phyloP scores from a whole-genome alignment of 73 alveolate genomes.

The Paramecium biaurelia region DNA sequence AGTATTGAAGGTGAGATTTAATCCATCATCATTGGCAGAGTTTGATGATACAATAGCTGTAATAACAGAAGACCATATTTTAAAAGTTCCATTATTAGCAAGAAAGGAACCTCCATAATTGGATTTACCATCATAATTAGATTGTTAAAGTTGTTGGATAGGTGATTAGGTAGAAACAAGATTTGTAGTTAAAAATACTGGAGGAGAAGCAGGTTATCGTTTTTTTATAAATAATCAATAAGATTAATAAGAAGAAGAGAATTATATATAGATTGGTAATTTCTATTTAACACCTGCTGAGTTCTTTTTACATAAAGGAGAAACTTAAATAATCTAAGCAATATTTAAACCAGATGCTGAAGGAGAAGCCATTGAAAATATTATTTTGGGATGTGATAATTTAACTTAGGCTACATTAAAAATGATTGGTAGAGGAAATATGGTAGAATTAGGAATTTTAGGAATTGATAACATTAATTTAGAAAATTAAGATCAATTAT shows the following conservation, averaged over 20 bases:
- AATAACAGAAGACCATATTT: slow-evolving; percentile 88
- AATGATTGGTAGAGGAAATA: slow-evolving; percentile 86
- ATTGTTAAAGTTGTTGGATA: slow-evolving; percentile 90
- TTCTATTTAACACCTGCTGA: slow-evolving; percentile 92
- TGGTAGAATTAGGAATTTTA: slow-evolving; percentile 71
- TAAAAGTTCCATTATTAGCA: slow-evolving; percentile 91
- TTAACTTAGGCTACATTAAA: slow-evolving; percentile 80
- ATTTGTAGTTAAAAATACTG: slow-evolving; percentile 91
- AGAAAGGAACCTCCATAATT: slow-evolving; percentile 96
- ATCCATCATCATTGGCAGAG: slow-evolving; percentile 93
- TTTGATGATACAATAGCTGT: slow-evolving; percentile 86
- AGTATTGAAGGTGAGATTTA: slow-evolving; percentile 79
- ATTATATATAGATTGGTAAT: slow-evolving; percentile 82
- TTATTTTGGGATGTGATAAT: slow-evolving; percentile 92
- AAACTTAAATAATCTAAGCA: slow-evolving; percentile 88
- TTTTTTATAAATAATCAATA: slow-evolving; percentile 89
- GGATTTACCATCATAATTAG: slow-evolving; percentile 85
- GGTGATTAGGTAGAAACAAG: slow-evolving; percentile 93
- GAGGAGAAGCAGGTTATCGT: slow-evolving; percentile 96
- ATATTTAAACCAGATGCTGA: slow-evolving; percentile 89
- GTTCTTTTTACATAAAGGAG: slow-evolving; percentile 92
- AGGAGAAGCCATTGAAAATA: slow-evolving; percentile 86
- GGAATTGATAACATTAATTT: slow-evolving; percentile 85
- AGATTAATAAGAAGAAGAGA: slow-evolving; percentile 74
- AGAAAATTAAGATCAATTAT: slow-evolving; percentile 74